Evolutionary conservation across 768 basidiomycete genomes (phyloP).

Genomic region (Leccinum disarticulatum): DNA sequence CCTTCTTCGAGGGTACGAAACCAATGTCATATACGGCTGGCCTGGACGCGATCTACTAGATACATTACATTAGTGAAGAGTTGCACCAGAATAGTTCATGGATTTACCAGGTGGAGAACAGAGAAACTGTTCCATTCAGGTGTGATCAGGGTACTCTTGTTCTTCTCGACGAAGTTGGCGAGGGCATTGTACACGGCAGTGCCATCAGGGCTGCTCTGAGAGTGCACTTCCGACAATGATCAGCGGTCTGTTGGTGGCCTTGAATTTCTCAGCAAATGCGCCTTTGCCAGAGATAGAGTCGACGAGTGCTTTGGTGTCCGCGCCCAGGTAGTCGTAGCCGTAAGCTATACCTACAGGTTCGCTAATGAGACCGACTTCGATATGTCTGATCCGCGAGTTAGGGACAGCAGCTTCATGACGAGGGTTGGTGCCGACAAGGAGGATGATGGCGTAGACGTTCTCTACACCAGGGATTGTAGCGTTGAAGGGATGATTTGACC

Average conservation of each 20-base stretch:
- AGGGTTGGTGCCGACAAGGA: conserved; percentile 95
- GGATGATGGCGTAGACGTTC: conserved; percentile 78
- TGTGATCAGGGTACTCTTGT: conserved; percentile 73
- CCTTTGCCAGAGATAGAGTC: conserved; percentile 78
- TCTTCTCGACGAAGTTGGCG: conserved; percentile 74
- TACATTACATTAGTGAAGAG: not conserved
- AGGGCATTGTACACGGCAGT: conserved; percentile 74
- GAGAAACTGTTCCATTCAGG: conserved; percentile 96
- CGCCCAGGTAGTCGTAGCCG: conserved; percentile 89
- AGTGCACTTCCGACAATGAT: conserved; percentile 92
- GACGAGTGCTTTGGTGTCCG: conserved; percentile 68
- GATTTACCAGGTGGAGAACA: conserved; percentile 81
- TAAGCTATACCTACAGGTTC: conserved; percentile 90
- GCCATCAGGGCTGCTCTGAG: conserved; percentile 79
- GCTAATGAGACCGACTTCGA: conserved; percentile 89
- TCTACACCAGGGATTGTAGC: conserved; percentile 88
- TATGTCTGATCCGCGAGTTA: conserved; percentile 93
- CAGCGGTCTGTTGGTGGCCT: conserved; percentile 84
- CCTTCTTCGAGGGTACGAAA: conserved; percentile 87
- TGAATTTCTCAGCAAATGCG: conserved; percentile 82
- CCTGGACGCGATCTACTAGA: conserved; percentile 78
- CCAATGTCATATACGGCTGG: conserved; percentile 94
- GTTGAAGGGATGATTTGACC: conserved; percentile 97
- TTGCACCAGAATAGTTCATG: not conserved
- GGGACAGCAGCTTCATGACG: conserved; percentile 96